Evolutionary conservation across 495 filamentous ascomycete genomes (phyloP).

Genomic region (Trichoderma erinaceum): DNA sequence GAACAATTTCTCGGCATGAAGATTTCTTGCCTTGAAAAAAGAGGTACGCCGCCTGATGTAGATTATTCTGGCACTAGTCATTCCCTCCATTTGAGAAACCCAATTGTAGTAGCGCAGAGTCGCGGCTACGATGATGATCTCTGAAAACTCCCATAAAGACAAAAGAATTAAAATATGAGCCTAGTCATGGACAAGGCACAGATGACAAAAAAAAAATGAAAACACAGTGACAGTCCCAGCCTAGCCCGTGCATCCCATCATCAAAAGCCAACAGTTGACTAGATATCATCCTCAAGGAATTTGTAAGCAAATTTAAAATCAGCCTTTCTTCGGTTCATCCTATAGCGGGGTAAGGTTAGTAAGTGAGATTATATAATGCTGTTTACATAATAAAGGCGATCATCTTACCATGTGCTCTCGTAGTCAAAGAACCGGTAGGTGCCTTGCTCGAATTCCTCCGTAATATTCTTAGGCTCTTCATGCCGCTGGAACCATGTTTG

Average conservation of each 20-base stretch:
- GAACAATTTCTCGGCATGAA: not conserved
- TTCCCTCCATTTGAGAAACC: not conserved
- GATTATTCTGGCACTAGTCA: slow-evolving; percentile 13
- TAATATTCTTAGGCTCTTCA: slow-evolving; percentile 96
- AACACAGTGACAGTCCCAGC: not conserved
- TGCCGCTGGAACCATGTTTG: slow-evolving; percentile 99
- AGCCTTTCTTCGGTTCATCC: slow-evolving; percentile 98
- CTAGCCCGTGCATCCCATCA: not conserved
- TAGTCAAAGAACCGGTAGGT: slow-evolving; percentile 99
- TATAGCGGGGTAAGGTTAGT: slow-evolving; percentile 33
- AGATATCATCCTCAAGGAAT: slow-evolving; percentile 78
- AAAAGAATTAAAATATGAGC: not conserved
- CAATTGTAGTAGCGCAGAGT: not conserved
- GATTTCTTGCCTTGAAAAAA: not conserved
- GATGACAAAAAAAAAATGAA: not conserved
- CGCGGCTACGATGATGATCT: not conserved
- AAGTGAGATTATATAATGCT: not conserved
- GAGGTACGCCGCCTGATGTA: not conserved
- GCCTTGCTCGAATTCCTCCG: slow-evolving; percentile 96
- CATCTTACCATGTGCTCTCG: slow-evolving; percentile 93
- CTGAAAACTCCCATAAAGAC: slow-evolving; percentile 7
- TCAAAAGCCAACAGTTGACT: not conserved
- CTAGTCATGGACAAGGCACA: not conserved
- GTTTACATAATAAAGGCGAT: slow-evolving; percentile 19
- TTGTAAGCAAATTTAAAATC: slow-evolving; percentile 99